Base-by-base conservation (phyloP, 441 rosid genomes). In the Omphalea diandra region DNA sequence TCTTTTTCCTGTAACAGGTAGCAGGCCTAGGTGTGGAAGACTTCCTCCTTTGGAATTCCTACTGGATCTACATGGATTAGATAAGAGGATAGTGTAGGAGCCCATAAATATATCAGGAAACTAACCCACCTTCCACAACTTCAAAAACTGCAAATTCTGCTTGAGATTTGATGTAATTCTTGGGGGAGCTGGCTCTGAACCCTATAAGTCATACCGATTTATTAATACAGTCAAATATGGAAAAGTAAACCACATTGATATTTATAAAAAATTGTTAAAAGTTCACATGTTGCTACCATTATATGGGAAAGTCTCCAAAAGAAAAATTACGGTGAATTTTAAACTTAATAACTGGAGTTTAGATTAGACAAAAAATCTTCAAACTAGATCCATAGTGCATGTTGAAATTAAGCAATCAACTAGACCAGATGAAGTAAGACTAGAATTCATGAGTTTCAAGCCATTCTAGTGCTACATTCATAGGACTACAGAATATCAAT, bases 111-210 rank as follows among this genome's bases (percentile, higher is more conserved):
- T n/a, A n/a, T n/a, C n/a, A n/a, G n/a, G n/a, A n/a, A n/a, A n/a
- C n/a, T n/a, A 29, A 73, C 78, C 41, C 52, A 75, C 97, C 95
- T 94, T 94, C 97, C 92, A 90, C 69, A 87, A 63, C 85, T 64
- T 90, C 46, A 94, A 76, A 75, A 88, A 81, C 77, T 88, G 89
- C 82, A 94, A 80, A 77, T 84, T 94, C 84, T 88, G 94, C 87
- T 91, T 94, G 75, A 94, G 85, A 72, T 91, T 94, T 14, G 98
- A 85, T 63, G 89, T 94, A 66, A 94, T 94, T 83, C 98, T 84
- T 3, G 83, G 91, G 76, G 98, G 90, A 44, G 82, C 72, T 54
- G 85, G 69, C 47, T 86, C 89, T 22, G 91, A 84, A 63, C 72
- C 90, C 94, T 88, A 80, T 26, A 26, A 75, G 20, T 22, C 14